A percentile compares a stretch with the other conserved stretches of the same genome.
These are phyloP conservation scores for Schizochytrium sp. DNA, from an alignment of 108 stramenopile genomes.

Conservation along the genomic window DNA sequence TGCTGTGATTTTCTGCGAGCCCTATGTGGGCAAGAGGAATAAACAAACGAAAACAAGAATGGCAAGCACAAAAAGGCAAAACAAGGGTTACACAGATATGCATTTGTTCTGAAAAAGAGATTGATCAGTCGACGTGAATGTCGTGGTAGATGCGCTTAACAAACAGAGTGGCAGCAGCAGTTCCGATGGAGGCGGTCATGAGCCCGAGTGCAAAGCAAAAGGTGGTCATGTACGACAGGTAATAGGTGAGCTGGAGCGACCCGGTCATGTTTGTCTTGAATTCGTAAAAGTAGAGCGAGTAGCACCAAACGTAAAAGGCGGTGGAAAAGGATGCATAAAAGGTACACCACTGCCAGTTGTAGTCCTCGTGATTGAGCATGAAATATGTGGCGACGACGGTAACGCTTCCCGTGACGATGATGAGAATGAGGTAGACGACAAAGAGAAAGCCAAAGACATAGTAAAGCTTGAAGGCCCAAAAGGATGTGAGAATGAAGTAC, in stretches of 20 bases:
- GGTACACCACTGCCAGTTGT: slow-evolving; percentile 96
- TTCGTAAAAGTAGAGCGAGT: slow-evolving; percentile 89
- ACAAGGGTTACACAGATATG: too few relatives aligned
- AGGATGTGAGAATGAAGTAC: slow-evolving; percentile 82
- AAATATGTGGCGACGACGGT: slow-evolving; percentile 94
- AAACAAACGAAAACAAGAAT: too few relatives aligned
- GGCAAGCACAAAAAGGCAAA: too few relatives aligned
- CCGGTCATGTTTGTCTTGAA: slow-evolving; percentile 96
- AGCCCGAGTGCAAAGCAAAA: slow-evolving; percentile 64
- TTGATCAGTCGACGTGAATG: slow-evolving; percentile 72
- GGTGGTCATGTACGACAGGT: slow-evolving; percentile 85
- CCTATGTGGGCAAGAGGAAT: too few relatives aligned
- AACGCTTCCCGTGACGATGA: slow-evolving; percentile 86
- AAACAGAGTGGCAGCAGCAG: slow-evolving; percentile 68
- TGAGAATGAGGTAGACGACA: slow-evolving; percentile 84
- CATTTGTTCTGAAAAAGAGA: not conserved
- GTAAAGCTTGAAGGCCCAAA: slow-evolving; percentile 83
- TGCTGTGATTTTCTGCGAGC: too few relatives aligned
- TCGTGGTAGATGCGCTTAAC: slow-evolving; percentile 77
- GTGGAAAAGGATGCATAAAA: slow-evolving; percentile 80
- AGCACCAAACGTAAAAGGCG: slow-evolving; percentile 85
- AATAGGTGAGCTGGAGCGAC: slow-evolving; percentile 80
- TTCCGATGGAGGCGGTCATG: slow-evolving; percentile 76
- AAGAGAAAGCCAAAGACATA: slow-evolving; percentile 96
- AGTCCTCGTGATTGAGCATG: slow-evolving; percentile 88